These are phyloP conservation scores for Pleurotus tuber-regium DNA, from an alignment of 768 basidiomycete genomes.

Conservation along the genomic window DNA sequence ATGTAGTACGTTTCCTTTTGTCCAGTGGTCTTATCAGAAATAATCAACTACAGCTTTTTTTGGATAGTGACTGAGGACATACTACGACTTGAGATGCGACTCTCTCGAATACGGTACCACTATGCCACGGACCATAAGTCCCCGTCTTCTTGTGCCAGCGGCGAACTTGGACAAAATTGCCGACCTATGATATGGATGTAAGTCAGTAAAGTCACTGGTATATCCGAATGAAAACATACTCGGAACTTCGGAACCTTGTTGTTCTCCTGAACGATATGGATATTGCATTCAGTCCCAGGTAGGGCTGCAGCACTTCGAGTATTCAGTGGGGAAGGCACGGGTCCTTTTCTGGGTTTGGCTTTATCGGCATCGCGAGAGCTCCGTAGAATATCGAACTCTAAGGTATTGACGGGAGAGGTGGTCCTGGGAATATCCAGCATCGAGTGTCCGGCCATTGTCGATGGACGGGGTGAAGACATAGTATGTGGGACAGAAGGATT, in stretches of 20 bases:
- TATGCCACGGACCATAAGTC: background rate
- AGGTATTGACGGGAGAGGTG: too few relatives aligned
- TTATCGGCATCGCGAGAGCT: too few relatives aligned
- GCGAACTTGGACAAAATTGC: constrained; percentile 4
- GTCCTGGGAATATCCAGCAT: background rate
- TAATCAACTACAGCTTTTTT: background rate
- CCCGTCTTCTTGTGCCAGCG: background rate
- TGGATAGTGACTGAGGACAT: background rate
- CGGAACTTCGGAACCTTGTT: background rate
- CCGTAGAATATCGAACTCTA: too few relatives aligned
- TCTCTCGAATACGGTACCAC: background rate
- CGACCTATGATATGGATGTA: background rate
- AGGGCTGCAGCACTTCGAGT: constrained; percentile 2
- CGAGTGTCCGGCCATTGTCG: background rate
- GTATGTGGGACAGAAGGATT: too few relatives aligned
- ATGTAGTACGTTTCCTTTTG: background rate
- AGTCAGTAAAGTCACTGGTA: background rate
- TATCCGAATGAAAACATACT: background rate
- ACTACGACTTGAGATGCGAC: background rate
- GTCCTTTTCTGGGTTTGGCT: background rate
- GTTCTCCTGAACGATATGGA: background rate
- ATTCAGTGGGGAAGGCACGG: constrained; percentile 1
- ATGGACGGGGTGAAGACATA: too few relatives aligned
- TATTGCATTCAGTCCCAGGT: constrained; percentile 3
- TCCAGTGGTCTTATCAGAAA: background rate